Base-by-base conservation (phyloP, 176 grass and related monocot species). In the Carex cristatella region DNA sequence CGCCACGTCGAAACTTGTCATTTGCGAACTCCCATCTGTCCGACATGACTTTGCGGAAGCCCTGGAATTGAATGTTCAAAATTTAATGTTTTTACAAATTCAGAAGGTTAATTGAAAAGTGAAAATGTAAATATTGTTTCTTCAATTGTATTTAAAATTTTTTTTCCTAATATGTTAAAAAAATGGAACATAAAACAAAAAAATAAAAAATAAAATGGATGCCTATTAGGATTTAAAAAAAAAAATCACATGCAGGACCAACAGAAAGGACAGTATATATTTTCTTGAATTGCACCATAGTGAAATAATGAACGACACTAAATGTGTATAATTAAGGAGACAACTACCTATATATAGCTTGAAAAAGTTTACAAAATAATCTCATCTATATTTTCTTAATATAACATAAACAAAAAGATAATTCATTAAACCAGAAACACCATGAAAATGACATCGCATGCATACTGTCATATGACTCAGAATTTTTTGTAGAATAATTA, bases 21-120 rank as follows among this genome's bases (percentile, higher is more conserved):
- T 95, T 98, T 15, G 91, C 91, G 75, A 98, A 98, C 85, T 98
- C 95, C 95, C 95, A 98, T 53, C 89, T 76, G 56, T 95, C 91
- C 0, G 95, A 85, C 69, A 90, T 88, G 71, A 98, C 93, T 82
- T 98, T 98, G 68, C 88, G 93, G 62, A 98, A 98, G 19, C 95
- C 93, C 93, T 98, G 89, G 8, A 54, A 35, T 78, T 59, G 18
- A 48, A 65, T 23, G 4, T 14, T 35, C 37, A 40, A 58, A 63
- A 64, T 3, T 23, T 44, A 44, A 61, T 62, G 61, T 62, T 64
- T 62, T 64, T 64, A 42, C 16, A 81, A 56, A 79, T 51, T 78
- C 19, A 54, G 23, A 56, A 8, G 19, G 9, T 12, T 30, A 28
- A 54, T 12, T 79, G 44, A 48, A 1, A 48, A 48, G 44, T 48